Conservation (phyloP, 768 basidiomycete genomes). For the Suillus subaureus region DNA sequence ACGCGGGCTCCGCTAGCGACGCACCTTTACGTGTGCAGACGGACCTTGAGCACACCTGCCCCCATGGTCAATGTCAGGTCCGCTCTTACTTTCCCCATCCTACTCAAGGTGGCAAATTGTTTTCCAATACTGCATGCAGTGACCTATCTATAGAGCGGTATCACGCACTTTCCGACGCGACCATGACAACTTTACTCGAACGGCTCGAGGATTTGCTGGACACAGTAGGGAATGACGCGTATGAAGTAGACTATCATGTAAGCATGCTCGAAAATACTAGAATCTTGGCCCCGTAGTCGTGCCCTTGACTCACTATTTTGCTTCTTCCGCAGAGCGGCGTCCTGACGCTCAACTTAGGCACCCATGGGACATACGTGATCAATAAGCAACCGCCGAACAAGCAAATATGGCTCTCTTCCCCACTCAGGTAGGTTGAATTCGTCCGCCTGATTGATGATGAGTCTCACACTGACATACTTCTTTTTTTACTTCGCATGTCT, state of each 20-base stretch:
- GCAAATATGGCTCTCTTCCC: constrained; percentile 95
- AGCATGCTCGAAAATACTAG: constrained; percentile 27
- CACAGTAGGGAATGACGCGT: constrained; percentile 49
- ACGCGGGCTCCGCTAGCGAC: neutral
- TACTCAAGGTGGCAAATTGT: neutral
- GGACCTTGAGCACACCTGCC: constrained; percentile 49
- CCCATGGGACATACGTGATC: constrained; percentile 87
- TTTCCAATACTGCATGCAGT: constrained; percentile 28
- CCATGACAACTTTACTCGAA: constrained; percentile 79
- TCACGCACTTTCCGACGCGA: constrained; percentile 68
- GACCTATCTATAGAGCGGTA: constrained; percentile 67
- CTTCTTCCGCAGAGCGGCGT: constrained; percentile 73
- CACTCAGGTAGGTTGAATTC: constrained; percentile 61
- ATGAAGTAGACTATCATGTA: constrained; percentile 91
- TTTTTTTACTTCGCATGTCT: neutral
- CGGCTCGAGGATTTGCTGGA: constrained; percentile 76
- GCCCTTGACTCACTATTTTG: neutral
- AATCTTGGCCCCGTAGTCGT: neutral
- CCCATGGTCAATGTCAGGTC: constrained; percentile 62
- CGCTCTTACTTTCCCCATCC: constrained; percentile 8
- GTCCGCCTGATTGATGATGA: neutral
- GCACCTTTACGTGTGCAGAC: constrained; percentile 18
- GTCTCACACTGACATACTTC: constrained; percentile 9
- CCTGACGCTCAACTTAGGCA: constrained; percentile 75
- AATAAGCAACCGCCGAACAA: constrained; percentile 98